phyloP scores from a whole-genome alignment of 306 rosid genomes.

The Vicia faba region DNA sequence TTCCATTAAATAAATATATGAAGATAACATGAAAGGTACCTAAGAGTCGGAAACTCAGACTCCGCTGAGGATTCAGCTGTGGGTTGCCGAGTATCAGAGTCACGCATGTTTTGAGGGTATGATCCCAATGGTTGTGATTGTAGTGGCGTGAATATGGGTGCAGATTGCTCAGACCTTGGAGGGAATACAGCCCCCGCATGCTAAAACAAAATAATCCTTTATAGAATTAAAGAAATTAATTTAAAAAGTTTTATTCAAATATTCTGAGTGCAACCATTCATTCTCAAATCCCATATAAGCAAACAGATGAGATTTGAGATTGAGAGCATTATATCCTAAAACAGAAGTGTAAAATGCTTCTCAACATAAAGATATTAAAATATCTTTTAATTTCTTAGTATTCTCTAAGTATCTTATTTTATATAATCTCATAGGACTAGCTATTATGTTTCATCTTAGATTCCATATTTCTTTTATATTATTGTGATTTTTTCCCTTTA shows the following conservation, averaged over 20 bases:
- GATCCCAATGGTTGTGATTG: conserved; percentile 91
- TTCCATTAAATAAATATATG: conserved; percentile 19
- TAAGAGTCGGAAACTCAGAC: conserved; percentile 86
- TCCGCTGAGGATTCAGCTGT: conserved; percentile 73
- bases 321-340: conserved; percentile 22
- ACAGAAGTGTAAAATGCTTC: conserved; percentile 16
- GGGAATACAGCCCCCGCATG: conserved; percentile 96
- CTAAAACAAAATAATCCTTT: conserved; percentile 53
- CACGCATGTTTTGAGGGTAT: conserved; percentile 70
- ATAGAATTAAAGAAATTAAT: conserved; percentile 21
- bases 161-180: conserved; percentile 74
- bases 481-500: neutral
- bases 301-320: conserved; percentile 22
- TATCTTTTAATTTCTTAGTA: conserved; percentile 13
- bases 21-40: conserved; percentile 47
- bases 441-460: neutral
- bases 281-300: conserved; percentile 11
- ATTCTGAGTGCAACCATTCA: conserved; percentile 31
- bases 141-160: conserved; percentile 86
- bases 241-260: conserved; percentile 31
- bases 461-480: neutral
- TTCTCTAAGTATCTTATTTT: neutral
- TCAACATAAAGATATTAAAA: neutral
- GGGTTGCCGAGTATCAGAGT: conserved; percentile 50
- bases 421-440: neutral